Evolutionary conservation across 371 early-diverging fungal genomes (phyloP).

Genomic region (Apophysomyces variabilis): DNA sequence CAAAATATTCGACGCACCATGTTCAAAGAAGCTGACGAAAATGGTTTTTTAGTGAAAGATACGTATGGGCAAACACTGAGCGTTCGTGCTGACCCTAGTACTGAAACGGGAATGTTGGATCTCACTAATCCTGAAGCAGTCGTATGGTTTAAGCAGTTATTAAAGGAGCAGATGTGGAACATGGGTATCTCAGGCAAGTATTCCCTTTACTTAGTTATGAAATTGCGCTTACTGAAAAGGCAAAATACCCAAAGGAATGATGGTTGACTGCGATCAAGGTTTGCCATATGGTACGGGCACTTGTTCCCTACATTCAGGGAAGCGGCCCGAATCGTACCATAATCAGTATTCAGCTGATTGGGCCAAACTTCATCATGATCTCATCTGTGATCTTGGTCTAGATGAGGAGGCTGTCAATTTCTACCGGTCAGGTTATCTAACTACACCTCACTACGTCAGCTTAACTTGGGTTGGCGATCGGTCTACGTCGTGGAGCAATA

Average conservation of each 20-base stretch:
- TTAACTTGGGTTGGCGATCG: slow-evolving; percentile 52
- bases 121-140: slow-evolving; percentile 47
- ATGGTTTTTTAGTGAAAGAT: slow-evolving; percentile 41
- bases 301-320: background rate
- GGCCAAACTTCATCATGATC: slow-evolving; percentile 34
- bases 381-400: slow-evolving; percentile 30
- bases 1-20: slow-evolving; percentile 28
- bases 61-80: background rate
- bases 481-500: slow-evolving; percentile 44
- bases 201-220: background rate
- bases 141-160: slow-evolving; percentile 46
- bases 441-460: slow-evolving; percentile 38
- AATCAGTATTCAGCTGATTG: slow-evolving; percentile 45
- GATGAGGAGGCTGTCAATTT: slow-evolving; percentile 39
- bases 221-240: background rate
- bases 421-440: slow-evolving; percentile 37
- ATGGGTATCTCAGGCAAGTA: slow-evolving; percentile 38
- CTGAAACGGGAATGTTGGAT: slow-evolving; percentile 45
- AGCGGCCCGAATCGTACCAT: slow-evolving; percentile 27
- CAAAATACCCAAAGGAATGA: slow-evolving; percentile 18
- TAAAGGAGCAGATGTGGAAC: slow-evolving; percentile 40
- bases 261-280: slow-evolving; percentile 46
- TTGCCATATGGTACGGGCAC: slow-evolving; percentile 29
- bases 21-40: slow-evolving; percentile 36
- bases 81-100: background rate